phyloP scores from a whole-genome alignment of 305 asterid species.

The Fraxinus velutina region DNA sequence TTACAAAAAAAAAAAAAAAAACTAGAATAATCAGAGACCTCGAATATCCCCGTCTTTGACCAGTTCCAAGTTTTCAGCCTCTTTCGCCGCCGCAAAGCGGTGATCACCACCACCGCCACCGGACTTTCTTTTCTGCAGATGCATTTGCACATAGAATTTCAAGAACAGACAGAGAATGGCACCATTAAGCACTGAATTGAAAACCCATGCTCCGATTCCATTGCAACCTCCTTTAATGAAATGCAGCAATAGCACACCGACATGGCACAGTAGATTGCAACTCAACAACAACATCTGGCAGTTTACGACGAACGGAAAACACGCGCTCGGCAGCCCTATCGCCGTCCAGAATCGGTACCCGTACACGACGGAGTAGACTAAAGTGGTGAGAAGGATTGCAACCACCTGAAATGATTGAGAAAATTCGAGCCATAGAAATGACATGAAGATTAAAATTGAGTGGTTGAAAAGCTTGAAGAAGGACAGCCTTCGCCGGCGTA shows the following conservation, averaged over 20 bases:
- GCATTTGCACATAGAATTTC: slow-evolving; percentile 55
- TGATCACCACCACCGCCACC: slow-evolving; percentile 7
- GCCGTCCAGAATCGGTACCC: slow-evolving; percentile 90
- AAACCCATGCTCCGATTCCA: slow-evolving; percentile 86
- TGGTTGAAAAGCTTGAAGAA: slow-evolving; percentile 56
- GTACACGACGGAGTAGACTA: slow-evolving; percentile 61
- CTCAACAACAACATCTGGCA: slow-evolving; percentile 62
- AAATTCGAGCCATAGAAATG: slow-evolving; percentile 85
- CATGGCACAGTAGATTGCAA: slow-evolving; percentile 62
- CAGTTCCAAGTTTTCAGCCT: slow-evolving; percentile 15
- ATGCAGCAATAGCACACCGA: slow-evolving; percentile 64
- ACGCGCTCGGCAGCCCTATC: slow-evolving; percentile 63
- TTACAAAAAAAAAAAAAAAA: not conserved
- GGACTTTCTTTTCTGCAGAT: slow-evolving; percentile 24
- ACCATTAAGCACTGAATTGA: slow-evolving; percentile 71
- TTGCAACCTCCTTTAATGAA: slow-evolving; percentile 80
- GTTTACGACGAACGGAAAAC: slow-evolving; percentile 63
- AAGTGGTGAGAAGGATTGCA: slow-evolving; percentile 56
- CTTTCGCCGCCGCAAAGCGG: slow-evolving; percentile 12
- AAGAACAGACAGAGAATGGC: slow-evolving; percentile 53
- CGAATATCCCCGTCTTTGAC: slow-evolving; percentile 35
- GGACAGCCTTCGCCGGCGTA: slow-evolving; percentile 45
- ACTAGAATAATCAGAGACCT: slow-evolving; percentile 10
- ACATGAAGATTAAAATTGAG: slow-evolving; percentile 60
- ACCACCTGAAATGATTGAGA: slow-evolving; percentile 82